A percentile compares a stretch with the other conserved stretches of the same genome.
phyloP scores from a whole-genome alignment of 2,329 filamentous ascomycete genomes.

The Penicillium thymicola region DNA sequence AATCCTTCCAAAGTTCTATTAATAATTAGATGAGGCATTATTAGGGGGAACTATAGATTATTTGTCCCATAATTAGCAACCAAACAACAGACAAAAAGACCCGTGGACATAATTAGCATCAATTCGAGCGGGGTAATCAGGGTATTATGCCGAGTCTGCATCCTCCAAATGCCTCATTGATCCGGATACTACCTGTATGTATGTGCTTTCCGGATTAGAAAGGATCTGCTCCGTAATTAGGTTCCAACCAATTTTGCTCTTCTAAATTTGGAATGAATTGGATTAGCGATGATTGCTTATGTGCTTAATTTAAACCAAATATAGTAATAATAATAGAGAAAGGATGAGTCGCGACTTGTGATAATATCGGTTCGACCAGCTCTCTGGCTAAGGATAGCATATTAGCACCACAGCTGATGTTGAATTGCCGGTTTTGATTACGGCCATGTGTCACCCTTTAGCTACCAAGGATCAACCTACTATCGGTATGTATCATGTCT shows the following conservation, averaged over 20 bases:
- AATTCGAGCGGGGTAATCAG: conserved; percentile 5
- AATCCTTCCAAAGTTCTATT: conserved; percentile 3
- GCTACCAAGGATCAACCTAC: no score
- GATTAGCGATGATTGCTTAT: not conserved
- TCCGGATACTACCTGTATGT: not conserved
- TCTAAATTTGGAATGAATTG: not conserved
- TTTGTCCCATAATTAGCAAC: conserved; percentile 11
- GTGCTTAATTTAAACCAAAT: not conserved
- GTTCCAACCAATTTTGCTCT: not conserved
- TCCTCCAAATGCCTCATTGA: not conserved
- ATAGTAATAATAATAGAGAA: not conserved
- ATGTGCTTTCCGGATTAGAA: not conserved
- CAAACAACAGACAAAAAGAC: not conserved
- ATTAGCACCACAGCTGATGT: no score
- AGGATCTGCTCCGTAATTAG: not conserved
- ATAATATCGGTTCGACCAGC: no score
- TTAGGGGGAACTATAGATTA: not conserved
- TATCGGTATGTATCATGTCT: no score
- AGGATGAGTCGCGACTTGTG: not conserved
- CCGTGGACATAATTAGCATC: conserved; percentile 8
- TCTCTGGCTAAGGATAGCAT: no score
- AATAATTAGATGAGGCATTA: conserved; percentile 4
- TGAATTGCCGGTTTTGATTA: no score
- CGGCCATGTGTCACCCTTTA: no score
- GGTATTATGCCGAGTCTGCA: not conserved